Base-by-base conservation (phyloP, 1,139 yeast genomes). In the Wickerhamomyces sp. region DNA sequence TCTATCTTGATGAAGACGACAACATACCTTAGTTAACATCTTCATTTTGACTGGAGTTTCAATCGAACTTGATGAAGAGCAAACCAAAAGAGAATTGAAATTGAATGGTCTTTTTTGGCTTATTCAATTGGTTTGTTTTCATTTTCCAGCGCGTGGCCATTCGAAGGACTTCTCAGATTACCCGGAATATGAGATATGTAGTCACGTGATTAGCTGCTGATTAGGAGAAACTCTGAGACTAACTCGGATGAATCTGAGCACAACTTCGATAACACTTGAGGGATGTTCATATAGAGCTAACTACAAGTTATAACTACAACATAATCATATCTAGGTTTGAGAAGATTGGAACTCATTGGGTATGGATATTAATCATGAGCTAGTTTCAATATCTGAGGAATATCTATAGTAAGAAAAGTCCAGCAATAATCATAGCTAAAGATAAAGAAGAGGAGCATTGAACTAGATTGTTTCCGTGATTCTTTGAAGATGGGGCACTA, bases 1-100 rank as follows among this genome's bases (percentile, higher is more conserved):
- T 31, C 29, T 23, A 30, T 15, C 11, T 8, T 31, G 29, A 32
- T 33, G 18, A 15, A 27, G 34, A 10, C 3, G 30, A 32, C 27
- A 31, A 57, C 79, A 43, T 69, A 76, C 81, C 72, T 81, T 90
- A 47, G 96, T 90, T 65, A 90, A 79, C 96, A 90, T 86, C 88
- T 90, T 90, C 97, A 90, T 90, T 66, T 66, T 80, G 65, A 41
- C 51, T 26, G 27, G 15, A 34, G 4, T 34, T 15, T 27, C 9
- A 15, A 18, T 34, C 10, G 37, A 36, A 37, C 34, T 11, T 29
- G 23, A 18, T 3, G 23, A 18, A 18, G 23, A 18, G 23, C 23
- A 18, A 5, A 18, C 23, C 23, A 18, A 18, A 18, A 18, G 23
- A 18, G 23, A 18, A 5, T 18, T 18, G 23, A 18, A 4, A 5